A percentile compares a stretch with the other conserved stretches of the same genome.
phyloP scores from a whole-genome alignment of 106 monocot genomes.

The Amphibolis antarctica region DNA sequence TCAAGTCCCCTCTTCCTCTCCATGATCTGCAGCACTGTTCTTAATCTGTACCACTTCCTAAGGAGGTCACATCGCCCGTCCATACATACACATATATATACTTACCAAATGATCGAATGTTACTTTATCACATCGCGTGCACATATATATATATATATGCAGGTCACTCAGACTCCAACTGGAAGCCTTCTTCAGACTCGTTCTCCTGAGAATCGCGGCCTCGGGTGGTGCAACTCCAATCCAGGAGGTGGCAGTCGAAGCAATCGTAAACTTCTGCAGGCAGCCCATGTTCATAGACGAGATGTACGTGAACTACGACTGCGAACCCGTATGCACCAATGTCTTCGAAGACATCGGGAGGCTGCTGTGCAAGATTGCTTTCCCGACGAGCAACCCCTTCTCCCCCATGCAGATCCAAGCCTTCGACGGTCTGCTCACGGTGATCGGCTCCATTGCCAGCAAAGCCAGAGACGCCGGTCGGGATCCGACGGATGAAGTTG shows the following conservation, averaged over 20 bases:
- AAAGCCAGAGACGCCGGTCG: conserved; percentile 28
- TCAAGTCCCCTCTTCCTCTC: conserved; percentile 62
- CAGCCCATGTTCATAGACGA: conserved; percentile 67
- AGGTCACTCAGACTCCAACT: conserved; percentile 70
- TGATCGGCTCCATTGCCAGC: conserved; percentile 56
- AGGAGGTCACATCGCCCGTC: conserved; percentile 45
- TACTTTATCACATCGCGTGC: too few relatives aligned
- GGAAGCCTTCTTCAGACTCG: conserved; percentile 74
- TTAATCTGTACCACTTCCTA: conserved; percentile 79
- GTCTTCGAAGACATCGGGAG: conserved; percentile 62
- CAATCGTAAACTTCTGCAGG: conserved; percentile 57
- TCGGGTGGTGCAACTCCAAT: conserved; percentile 15
- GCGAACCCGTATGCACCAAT: conserved; percentile 48
- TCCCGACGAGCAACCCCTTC: conserved; percentile 33
- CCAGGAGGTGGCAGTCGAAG: conserved; percentile 86
- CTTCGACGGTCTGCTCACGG: conserved; percentile 52
- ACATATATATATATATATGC: too few relatives aligned
- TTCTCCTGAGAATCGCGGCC: conserved; percentile 43
- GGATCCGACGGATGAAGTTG: conserved; percentile 32
- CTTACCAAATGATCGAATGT: too few relatives aligned
- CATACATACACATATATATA: too few relatives aligned
- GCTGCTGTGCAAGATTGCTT: conserved; percentile 66
- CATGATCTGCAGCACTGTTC: conserved; percentile 78
- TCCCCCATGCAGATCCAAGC: conserved; percentile 60
- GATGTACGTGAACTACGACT: conserved; percentile 88